Base-by-base conservation (phyloP, 768 basidiomycete genomes). In the Boletus insuetus region DNA sequence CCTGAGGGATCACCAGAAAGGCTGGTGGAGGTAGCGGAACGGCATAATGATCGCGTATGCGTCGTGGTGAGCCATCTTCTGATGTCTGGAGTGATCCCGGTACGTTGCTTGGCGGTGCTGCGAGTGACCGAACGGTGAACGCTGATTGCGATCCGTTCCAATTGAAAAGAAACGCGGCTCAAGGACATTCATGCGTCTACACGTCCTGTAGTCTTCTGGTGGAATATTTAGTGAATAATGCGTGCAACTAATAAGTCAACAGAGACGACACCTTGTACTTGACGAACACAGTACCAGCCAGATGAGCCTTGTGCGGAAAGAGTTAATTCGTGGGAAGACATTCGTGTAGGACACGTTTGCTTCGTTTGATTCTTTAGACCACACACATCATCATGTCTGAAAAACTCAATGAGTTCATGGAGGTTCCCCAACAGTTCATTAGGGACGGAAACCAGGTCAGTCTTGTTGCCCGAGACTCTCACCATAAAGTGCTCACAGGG, bases 361-460 rank as follows among this genome's bases (percentile, higher is more conserved):
- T 48, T 50, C 40, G 41, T 49, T 35, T 11, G 46, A 56, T 65
- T 51, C 53, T 40, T 60, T 29, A 24, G 16, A 39, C 40, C 49
- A 47, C 47, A 54, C 34, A 54, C 64, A 60, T 53, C 73, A 76
- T 60, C 75, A 96, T 94, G 91, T 90, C 93, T 58, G 94, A 96
- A 69, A 89, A 90, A 78, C 68, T 96, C 54, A 86, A 83, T 67
- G 96, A 98, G 68, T 86, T 98, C 76, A 74, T 89, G 58, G 94
- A 97, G 51, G 81, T 95, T 51, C 94, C 94, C 35, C 90, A 94
- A 72, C 84, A 94, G 65, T 98, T 98, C 73, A 64, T 94, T 63
- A 89, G 83, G 65, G 97, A 99, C 64, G 96, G 96, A 54, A 91
- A 89, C 65, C 92, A 94, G 80, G 96, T 93, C 40, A 55, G 82